phyloP scores from a whole-genome alignment of 1,284 basidiomycete species.

The Omphalotus olearius region DNA sequence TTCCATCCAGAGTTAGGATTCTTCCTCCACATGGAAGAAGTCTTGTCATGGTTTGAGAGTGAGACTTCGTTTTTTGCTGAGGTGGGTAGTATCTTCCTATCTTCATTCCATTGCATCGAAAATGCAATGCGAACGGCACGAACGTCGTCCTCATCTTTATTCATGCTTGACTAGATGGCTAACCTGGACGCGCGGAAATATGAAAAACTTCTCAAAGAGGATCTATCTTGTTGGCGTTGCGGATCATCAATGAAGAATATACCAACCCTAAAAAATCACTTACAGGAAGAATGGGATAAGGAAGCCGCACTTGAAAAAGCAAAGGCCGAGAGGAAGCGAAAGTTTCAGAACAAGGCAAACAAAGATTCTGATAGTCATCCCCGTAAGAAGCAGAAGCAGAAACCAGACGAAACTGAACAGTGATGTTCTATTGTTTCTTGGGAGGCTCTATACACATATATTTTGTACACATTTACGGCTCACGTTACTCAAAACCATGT shows the following conservation, averaged over 20 bases:
- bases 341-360: conserved; percentile 21
- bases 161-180: conserved; percentile 34
- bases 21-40: conserved; percentile 76
- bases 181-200: conserved; percentile 48
- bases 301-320: conserved; percentile 34
- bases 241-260: conserved; percentile 62
- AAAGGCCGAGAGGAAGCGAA: conserved; percentile 32
- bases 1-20: conserved; percentile 88
- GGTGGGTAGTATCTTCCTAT: conserved; percentile 32
- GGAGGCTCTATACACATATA: background rate
- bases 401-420: background rate
- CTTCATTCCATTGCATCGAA: background rate
- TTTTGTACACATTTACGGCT: background rate
- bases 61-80: conserved; percentile 47
- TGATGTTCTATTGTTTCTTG: background rate
- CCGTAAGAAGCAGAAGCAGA: conserved; percentile 3
- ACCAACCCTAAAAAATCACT: conserved; percentile 71
- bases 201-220: conserved; percentile 64
- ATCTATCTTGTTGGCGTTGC: conserved; percentile 70
- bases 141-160: background rate
- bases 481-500: background rate
- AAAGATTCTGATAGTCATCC: conserved; percentile 9
- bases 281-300: conserved; percentile 60
- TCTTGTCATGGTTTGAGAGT: conserved; percentile 72
- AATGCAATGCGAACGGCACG: conserved; percentile 1